Base-by-base conservation (phyloP, 768 basidiomycete species). In the Lentinula guzmanii region DNA sequence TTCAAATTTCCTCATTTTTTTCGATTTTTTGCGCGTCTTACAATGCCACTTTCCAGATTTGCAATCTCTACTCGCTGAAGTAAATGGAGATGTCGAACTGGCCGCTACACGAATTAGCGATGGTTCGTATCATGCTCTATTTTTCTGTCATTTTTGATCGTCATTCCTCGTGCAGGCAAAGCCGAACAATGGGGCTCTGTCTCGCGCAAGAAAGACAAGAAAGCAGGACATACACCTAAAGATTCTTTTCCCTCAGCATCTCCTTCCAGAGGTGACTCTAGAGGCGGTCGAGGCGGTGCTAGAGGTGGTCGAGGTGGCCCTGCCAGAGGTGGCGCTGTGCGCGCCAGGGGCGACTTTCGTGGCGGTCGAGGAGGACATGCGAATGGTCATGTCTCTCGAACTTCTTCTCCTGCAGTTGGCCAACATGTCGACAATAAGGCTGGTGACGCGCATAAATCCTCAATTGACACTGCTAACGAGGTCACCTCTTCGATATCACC, bases 191-290 rank as follows among this genome's bases (percentile, higher is more conserved):
- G 91, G 91, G 91, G 83, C 56, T 84, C 90, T 59, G 91, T 92
- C 61, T 85, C 84, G 64, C 87, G 84, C 73, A 93, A 92, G 83
- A 94, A 91, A 78, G 90, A 93, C 73, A 92, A 93, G 80, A 93
- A 91, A 75, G 63, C 76, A 34, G 55, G 74, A 42, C 79, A 81
- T 45, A 55, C 76, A 43, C 71, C 86, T 53, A 89, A 85, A 73
- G 83, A 88, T 28, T 73, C 82, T 1, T 70, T 77, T 63, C 68
- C 53, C 24, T 42, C 82, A 1, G 13, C 45, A 7, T 31, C 46
- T 48, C 8, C 51, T 55, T 62, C 69, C 55, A 71, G 83, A 63
- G 82, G 82, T 56, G 86, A 87, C 64, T 78, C 75, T 67, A 82
- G 87, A 58, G 88, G 86, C 62, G 81, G 76, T 41, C 77, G 89